Evolutionary conservation across 805 yeast species (phyloP), one percentile per base, ranked within the genome.

Genomic region (Sugiyamaella qingdaonensis): DNA sequence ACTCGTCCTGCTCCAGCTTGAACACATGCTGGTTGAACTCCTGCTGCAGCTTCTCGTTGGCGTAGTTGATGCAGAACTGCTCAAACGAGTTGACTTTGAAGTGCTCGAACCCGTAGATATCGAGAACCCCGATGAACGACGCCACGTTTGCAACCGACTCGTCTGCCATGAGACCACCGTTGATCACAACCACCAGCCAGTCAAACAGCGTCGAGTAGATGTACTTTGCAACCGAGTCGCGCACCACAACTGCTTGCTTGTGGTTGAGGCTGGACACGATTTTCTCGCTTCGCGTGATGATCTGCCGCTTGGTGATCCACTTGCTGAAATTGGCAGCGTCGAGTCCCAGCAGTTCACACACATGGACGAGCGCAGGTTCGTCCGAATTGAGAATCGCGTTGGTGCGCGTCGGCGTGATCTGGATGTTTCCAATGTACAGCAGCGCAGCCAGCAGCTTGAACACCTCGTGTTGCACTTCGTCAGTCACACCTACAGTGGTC

Each of bases 11-110:
- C 68, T 92, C 99, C 57, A 94, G 78, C 68, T 92, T 92, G 80
- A 92, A 92, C 51, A 92, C 97, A 65, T 92, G 97, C 74, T 90
- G 97, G 64, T 91, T 92, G 72, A 92, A 92, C 69, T 92, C 97
- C 71, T 92, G 98, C 72, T 92, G 98, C 63, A 92, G 78, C 72
- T 92, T 92, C 74, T 92, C 99, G 71, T 91, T 91, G 44, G 97
- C 97, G 69, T 91, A 91, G 69, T 91, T 91, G 72, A 91, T 91
- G 75, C 99, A 92, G 71, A 92, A 92, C 71, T 92, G 99, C 72
- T 92, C 99, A 65, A 92, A 92, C 8, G 97, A 90, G 72, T 92
- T 92, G 64, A 81, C 84, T 61, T 88, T 91, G 68, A 92, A 92
- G 71, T 92, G 97, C 71, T 92, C 99, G 69, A 92, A 92, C 21